phyloP scores from a whole-genome alignment of 345 rosid genomes.

The Rhodamnia rubescens region DNA sequence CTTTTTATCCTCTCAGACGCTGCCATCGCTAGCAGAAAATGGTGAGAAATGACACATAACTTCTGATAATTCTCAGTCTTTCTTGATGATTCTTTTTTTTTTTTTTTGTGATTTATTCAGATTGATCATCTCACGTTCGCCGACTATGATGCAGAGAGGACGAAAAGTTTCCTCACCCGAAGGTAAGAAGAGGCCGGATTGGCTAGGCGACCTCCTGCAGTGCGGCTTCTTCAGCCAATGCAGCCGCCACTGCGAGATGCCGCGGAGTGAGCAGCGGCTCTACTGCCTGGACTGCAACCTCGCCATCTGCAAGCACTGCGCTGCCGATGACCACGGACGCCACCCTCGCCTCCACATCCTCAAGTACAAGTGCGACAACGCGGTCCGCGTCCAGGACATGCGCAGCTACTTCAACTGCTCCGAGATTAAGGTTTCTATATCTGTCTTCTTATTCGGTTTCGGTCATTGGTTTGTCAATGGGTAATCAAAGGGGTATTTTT shows the following conservation, averaged over 20 bases:
- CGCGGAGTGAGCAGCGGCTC: slow-evolving; percentile 55
- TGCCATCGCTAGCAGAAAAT: not conserved
- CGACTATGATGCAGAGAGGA: not conserved
- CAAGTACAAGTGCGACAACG: slow-evolving; percentile 68
- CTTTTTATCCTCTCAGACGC: not conserved
- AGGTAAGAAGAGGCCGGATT: slow-evolving; percentile 12
- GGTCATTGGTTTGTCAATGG: not conserved
- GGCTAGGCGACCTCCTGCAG: slow-evolving; percentile 28
- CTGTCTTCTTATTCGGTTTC: not conserved
- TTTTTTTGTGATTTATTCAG: not conserved
- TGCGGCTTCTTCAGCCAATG: slow-evolving; percentile 51
- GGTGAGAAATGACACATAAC: not conserved
- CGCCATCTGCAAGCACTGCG: slow-evolving; percentile 54
- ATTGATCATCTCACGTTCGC: not conserved
- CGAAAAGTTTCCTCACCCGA: not conserved
- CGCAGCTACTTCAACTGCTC: slow-evolving; percentile 62
- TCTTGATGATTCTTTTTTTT: not conserved
- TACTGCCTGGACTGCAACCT: slow-evolving; percentile 68
- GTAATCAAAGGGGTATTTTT: not conserved
- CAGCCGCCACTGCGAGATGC: slow-evolving; percentile 27
- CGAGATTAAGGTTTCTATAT: slow-evolving; percentile 50
- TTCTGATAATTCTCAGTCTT: not conserved
- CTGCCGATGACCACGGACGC: slow-evolving; percentile 15
- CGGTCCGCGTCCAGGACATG: slow-evolving; percentile 55
- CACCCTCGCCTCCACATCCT: slow-evolving; percentile 72